These are phyloP conservation scores for Trypanosomatidae sp. DNA, from an alignment of 208 protist genomes.

Conservation along the genomic window DNA sequence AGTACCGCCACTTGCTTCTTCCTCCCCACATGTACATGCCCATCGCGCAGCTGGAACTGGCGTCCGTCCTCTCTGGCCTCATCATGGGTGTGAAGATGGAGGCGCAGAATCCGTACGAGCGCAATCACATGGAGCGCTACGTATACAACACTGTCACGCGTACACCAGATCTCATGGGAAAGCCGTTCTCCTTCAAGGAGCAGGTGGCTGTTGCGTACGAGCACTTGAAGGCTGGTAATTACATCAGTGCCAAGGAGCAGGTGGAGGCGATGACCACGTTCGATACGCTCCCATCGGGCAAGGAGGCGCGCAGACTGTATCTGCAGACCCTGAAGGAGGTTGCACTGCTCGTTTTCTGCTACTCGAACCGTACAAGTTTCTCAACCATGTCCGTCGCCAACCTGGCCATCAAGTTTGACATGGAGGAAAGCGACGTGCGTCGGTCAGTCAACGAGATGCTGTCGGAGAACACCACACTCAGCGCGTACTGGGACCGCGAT, in stretches of 20 bases:
- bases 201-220: conserved; percentile 67
- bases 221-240: conserved; percentile 74
- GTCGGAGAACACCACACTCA: conserved; percentile 63
- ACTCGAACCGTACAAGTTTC: conserved; percentile 75
- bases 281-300: conserved; percentile 52
- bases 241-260: conserved; percentile 46
- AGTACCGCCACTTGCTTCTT: conserved; percentile 60
- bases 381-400: conserved; percentile 74
- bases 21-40: conserved; percentile 64
- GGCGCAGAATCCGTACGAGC: conserved; percentile 81
- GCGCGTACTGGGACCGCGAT: conserved; percentile 86
- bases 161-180: conserved; percentile 47
- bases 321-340: conserved; percentile 70
- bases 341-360: conserved; percentile 78
- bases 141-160: conserved; percentile 70
- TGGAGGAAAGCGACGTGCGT: conserved; percentile 62
- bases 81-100: conserved; percentile 71
- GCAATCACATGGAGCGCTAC: conserved; percentile 58
- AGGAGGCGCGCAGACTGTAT: conserved; percentile 44
- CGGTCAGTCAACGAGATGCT: conserved; percentile 72
- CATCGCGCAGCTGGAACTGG: conserved; percentile 68
- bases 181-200: conserved; percentile 65
- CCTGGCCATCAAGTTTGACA: conserved; percentile 77
- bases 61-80: conserved; percentile 75
- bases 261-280: conserved; percentile 70